Base-by-base conservation (phyloP, 2,329 filamentous ascomycete species). In the Fusarium sterilihyphosum region DNA sequence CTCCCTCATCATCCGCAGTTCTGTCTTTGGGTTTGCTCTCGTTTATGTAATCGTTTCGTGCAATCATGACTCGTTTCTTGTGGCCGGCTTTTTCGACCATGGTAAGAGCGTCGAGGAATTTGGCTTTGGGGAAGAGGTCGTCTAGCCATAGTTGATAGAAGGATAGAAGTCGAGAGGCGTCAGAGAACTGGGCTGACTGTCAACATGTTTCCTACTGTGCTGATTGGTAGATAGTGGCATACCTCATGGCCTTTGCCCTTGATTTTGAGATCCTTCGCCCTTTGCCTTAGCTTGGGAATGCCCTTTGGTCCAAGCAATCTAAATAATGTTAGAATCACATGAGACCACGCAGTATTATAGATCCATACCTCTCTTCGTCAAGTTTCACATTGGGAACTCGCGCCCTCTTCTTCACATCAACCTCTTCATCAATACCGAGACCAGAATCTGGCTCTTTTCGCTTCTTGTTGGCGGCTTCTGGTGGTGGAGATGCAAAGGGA, bases 61-160 rank as follows among this genome's bases (percentile, higher is more conserved):
- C 92, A 38, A 90, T 88, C 73, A 93, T 90, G 81, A 98, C 88
- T 20, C 88, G 87, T 80, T 93, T 95, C 77, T 92, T 94, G 83
- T 98, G 96, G 3, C 96, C 96, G 2, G 94, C 87, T 83, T 97
- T 98, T 82, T 99, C 96, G 6, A 98, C 94, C 86, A 98, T 98
- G 44, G 88, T 85, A 12, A 98, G 86, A 6, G 93, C 96, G 79
- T 99, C 96, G 54, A 93, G 89, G 79, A 99, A 99, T 79, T 95
- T 96, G 10, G 96, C 96, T 79, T 97, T 95, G 18, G 96, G 96
- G 79, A 95, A 99, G 18, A 99, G 87, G 79, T 98, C 95, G 83
- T 99, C 96, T 5, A 99, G 92, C 96, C 96, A 99, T 64, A 98
- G 84, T 81, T 98, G 96, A 81, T 98, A 99, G 81, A 97, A 94